Evolutionary conservation across 176 grass and related monocot species (phyloP).

Genomic region (Melocanna baccifera): DNA sequence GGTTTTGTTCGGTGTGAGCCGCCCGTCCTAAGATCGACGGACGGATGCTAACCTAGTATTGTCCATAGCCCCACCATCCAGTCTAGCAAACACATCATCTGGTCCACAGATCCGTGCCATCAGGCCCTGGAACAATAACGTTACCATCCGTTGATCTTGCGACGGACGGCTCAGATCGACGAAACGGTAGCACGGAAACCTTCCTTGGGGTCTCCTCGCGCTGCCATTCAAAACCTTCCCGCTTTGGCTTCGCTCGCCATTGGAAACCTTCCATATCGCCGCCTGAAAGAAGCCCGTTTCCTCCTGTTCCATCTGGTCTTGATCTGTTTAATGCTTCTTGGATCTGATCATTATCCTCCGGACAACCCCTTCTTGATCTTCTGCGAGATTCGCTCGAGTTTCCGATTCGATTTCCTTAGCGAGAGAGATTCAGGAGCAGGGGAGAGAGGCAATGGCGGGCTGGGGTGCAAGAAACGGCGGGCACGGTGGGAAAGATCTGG

Average conservation of each 20-base stretch:
- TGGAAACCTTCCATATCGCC: neutral
- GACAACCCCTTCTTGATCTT: neutral
- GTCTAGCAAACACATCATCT: too few relatives aligned
- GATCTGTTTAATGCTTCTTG: neutral
- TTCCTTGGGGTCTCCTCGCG: neutral
- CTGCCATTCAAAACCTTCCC: conserved; percentile 30
- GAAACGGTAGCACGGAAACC: neutral
- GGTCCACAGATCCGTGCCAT: too few relatives aligned
- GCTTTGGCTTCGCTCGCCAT: conserved; percentile 2
- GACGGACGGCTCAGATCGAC: neutral
- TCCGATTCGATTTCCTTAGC: neutral
- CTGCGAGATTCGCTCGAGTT: neutral
- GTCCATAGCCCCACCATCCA: too few relatives aligned
- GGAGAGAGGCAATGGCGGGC: neutral
- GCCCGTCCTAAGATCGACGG: too few relatives aligned
- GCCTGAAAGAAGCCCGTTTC: neutral
- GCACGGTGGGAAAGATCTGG: neutral
- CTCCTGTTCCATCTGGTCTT: neutral
- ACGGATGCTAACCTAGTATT: too few relatives aligned
- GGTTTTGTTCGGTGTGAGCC: too few relatives aligned
- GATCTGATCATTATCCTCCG: neutral
- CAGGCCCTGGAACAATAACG: neutral
- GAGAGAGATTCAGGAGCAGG: neutral
- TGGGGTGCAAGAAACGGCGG: neutral
- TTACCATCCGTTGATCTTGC: neutral